Base-by-base conservation (phyloP, 2,329 filamentous ascomycete genomes). In the Fusarium palustre region DNA sequence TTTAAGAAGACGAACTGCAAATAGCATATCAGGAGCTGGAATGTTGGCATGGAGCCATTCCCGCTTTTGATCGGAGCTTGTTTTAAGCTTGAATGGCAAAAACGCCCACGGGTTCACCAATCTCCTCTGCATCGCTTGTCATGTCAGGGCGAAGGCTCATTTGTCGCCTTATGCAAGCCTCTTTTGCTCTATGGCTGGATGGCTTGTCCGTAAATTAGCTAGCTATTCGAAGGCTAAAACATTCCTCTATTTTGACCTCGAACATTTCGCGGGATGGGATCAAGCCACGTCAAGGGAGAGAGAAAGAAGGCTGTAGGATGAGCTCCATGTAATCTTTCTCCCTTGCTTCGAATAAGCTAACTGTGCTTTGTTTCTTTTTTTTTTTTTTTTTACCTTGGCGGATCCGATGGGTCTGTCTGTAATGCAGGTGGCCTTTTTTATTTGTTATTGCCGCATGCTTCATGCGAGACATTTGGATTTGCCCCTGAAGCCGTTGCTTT, bases 231-330 rank as follows among this genome's bases (percentile, higher is more conserved):
- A 6, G 53, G 30, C 39, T 54, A 42, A 62, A 28, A 63, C 24
- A 34, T 25, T 18, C 20, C 28, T 11, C 15, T 47, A 62, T 64
- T 60, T 34, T 45, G 48, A 36, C 20, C 7, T 61, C 20, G 15
- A 49, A 49, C 41, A 53, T 30, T 15, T 38, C n/a, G 41, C 12
- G 7, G 22, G 31, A 20, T 18, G 36, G 16, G 24, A 50, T 39
- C 41, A 67, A 70, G 66, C 43, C 33, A 25, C 22, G 15, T 52
- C 42, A 66, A 69, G 66, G 66, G 66, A 69, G 53, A 8, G 18
- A 5, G 18, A 30, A 36, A 5, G 20, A 41, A 13, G 7, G 28
- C 11, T 30, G 28, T 30, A 3, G 18, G 49, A 25, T 47, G 33
- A 30, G 45, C 16, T 36, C 39, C 28, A 28, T 28, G 28, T 10